Conservation (phyloP, 108 stramenopile species). For the Skeletonema costatum region DNA sequence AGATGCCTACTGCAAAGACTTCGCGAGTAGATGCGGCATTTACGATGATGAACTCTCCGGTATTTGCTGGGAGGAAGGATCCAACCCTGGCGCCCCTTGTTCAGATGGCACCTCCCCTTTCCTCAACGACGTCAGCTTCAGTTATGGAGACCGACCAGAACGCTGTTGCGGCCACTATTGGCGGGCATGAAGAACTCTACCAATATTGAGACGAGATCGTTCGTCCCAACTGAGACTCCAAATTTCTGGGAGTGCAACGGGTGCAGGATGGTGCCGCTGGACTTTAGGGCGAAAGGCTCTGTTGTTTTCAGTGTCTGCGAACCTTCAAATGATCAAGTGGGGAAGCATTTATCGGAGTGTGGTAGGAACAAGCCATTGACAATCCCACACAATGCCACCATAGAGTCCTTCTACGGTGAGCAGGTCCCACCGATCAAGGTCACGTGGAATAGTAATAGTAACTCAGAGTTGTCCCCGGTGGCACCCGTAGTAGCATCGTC, state of each 20-base stretch:
- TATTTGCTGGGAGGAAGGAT: constrained; percentile 35
- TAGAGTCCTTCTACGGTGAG: constrained; percentile 50
- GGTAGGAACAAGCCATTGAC: constrained; percentile 34
- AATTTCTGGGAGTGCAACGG: constrained; percentile 56
- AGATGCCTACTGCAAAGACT: constrained; percentile 50
- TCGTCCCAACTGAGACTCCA: constrained; percentile 31
- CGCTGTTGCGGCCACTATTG: constrained; percentile 40
- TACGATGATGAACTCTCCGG: constrained; percentile 35
- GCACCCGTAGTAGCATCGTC: not conserved
- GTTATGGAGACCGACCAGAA: constrained; percentile 15
- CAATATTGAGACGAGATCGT: constrained; percentile 34
- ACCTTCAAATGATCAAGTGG: constrained; percentile 32
- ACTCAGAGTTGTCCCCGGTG: not conserved
- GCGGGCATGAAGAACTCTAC: constrained; percentile 35
- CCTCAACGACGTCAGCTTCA: not conserved
- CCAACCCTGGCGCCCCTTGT: not conserved
- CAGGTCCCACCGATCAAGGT: constrained; percentile 35
- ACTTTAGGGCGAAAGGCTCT: constrained; percentile 44
- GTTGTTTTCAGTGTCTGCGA: constrained; percentile 43
- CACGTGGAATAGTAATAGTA: constrained; percentile 25
- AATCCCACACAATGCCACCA: constrained; percentile 44
- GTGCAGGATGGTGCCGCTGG: constrained; percentile 42
- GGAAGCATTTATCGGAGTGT: constrained; percentile 35
- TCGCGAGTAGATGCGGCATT: constrained; percentile 37
- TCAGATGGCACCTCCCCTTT: not conserved